A percentile compares a stretch with the other conserved stretches of the same genome.
phyloP scores from a whole-genome alignment of 495 filamentous ascomycete genomes.

The Neurospora sp. region DNA sequence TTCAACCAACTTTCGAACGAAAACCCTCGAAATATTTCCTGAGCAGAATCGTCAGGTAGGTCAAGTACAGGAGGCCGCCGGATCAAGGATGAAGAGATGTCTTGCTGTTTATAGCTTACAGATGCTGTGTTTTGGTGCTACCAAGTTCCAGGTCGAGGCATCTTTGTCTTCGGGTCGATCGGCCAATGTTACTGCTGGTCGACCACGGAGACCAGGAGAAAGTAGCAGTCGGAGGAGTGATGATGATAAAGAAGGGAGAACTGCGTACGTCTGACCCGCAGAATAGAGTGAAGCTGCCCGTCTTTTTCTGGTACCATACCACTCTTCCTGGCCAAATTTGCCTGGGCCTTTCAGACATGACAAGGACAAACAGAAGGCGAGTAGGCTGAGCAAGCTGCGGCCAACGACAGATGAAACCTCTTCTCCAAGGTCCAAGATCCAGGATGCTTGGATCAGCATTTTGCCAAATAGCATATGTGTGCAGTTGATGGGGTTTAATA shows the following conservation, averaged over 20 bases:
- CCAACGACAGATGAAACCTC: slow-evolving; percentile 2
- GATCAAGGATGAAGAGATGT: background rate
- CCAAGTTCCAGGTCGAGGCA: background rate
- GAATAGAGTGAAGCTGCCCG: background rate
- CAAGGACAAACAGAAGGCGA: background rate
- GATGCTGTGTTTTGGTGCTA: background rate
- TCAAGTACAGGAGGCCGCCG: background rate
- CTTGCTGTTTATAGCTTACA: background rate
- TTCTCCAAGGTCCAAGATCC: slow-evolving; percentile 4
- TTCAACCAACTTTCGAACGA: background rate
- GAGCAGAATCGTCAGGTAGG: background rate
- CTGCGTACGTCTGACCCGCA: background rate
- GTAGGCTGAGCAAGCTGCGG: background rate
- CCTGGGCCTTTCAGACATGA: background rate
- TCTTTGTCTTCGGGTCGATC: background rate
- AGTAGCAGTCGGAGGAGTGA: background rate
- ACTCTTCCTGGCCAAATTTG: background rate
- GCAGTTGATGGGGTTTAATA: slow-evolving; percentile 12
- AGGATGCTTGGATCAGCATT: slow-evolving; percentile 14
- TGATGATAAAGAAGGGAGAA: background rate
- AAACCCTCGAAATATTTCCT: background rate
- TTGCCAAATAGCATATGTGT: slow-evolving; percentile 18
- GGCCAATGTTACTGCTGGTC: background rate
- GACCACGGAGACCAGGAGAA: background rate
- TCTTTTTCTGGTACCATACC: background rate